Base-by-base conservation (phyloP, 176 grass and related monocot genomes). In the Oryza brachyantha region DNA sequence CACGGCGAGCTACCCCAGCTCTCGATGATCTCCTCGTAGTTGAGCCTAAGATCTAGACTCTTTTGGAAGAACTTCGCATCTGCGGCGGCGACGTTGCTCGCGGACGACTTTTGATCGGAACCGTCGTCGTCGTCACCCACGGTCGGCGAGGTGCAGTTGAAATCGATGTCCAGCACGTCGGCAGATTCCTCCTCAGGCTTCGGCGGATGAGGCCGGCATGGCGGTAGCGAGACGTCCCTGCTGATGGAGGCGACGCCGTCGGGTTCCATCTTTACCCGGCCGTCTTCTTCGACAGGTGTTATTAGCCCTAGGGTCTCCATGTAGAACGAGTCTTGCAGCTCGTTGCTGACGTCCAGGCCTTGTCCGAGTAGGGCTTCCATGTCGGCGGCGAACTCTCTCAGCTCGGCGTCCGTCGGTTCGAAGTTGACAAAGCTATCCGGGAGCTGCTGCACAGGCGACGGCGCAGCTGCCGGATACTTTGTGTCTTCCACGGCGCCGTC, bases 311-410 rank as follows among this genome's bases (percentile, higher is more conserved):
- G 85, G 28, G 85, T 86, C 70, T 92, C 87, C 87, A 94, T 81
- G 75, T 80, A 84, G 86, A 91, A 90, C 8, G 94, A 86, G 24
- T 84, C 81, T 8, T 83, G 78, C 24, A 75, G 62, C 54, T 77
- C 84, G 77, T 73, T 72, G 72, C 87, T 3, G 27, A 77, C 66
- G 38, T 87, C 74, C 36, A 90, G 74, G 29, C 79, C 89, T 29
- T 76, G 58, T 2, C 92, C 81, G 24, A 98, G 92, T 36, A 98
- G 90, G 3, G 87, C 89, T 73, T 98, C 92, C 92, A 98, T 98
- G 80, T 94, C 88, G 5, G 92, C 90, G 19, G 95, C 95, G 72
- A 98, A 98, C 74, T 98, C 95, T 6, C 84, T 81, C 50, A 98
- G 86, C 32, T 94, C 92, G 0, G 81, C 74, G 52, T 94, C 95